Conservation (phyloP, 768 basidiomycete genomes). For the Boletus sp. region DNA sequence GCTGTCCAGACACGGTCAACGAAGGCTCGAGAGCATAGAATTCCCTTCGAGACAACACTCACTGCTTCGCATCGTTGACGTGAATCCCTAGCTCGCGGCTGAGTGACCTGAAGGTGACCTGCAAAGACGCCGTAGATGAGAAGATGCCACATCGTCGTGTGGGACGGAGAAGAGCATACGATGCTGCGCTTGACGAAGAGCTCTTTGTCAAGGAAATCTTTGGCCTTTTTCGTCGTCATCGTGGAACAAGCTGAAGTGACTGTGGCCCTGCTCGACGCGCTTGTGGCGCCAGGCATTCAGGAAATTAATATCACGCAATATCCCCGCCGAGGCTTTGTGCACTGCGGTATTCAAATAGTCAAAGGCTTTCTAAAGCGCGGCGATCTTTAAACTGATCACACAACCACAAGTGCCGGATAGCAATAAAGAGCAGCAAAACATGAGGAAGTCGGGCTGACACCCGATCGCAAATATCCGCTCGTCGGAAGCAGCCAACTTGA, state of each 20-base stretch:
- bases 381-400: too few relatives aligned
- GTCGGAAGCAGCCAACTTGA: too few relatives aligned
- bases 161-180: conserved; percentile 28
- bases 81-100: conserved; percentile 70
- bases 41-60: background rate
- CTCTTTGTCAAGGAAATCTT: conserved; percentile 47
- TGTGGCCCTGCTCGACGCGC: too few relatives aligned
- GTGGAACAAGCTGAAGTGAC: background rate
- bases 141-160: background rate
- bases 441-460: too few relatives aligned
- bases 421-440: too few relatives aligned
- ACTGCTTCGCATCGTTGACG: conserved; percentile 82
- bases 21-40: background rate
- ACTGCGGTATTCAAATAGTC: too few relatives aligned
- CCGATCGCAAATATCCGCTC: too few relatives aligned
- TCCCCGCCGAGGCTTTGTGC: too few relatives aligned
- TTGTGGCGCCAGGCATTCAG: too few relatives aligned
- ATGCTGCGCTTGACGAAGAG: conserved; percentile 43
- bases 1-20: conserved; percentile 35
- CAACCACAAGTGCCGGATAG: too few relatives aligned
- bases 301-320: too few relatives aligned
- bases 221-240: conserved; percentile 31
- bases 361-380: too few relatives aligned
- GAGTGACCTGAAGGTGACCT: conserved; percentile 81
- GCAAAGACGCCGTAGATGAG: background rate